phyloP scores from a whole-genome alignment of 257 asterid genomes.

The Nicotiana paniculata region DNA sequence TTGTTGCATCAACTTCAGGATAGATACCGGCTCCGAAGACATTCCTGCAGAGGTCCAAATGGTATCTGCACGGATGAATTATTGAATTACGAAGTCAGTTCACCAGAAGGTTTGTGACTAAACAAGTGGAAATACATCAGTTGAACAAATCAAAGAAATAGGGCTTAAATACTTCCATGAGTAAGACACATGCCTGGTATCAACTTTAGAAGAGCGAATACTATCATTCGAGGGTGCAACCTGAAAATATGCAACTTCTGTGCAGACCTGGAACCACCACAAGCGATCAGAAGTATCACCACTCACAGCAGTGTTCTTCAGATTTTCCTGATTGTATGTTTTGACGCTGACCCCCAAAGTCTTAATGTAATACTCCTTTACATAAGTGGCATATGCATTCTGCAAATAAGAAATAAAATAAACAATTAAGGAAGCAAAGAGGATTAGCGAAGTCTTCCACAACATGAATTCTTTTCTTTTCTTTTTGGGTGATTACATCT shows the following conservation, averaged over 20 bases:
- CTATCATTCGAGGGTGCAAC: slow-evolving; percentile 92
- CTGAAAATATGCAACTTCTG: slow-evolving; percentile 98
- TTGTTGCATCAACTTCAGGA: slow-evolving; percentile 83
- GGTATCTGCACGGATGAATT: slow-evolving; percentile 57
- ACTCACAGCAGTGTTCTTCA: slow-evolving; percentile 45
- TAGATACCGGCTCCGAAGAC: slow-evolving; percentile 63
- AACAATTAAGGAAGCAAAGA: neutral
- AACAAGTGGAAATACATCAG: neutral
- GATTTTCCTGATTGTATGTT: slow-evolving; percentile 62
- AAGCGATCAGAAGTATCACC: slow-evolving; percentile 53
- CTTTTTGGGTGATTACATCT: neutral
- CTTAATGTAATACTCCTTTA: slow-evolving; percentile 50
- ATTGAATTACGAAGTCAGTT: slow-evolving; percentile 1
- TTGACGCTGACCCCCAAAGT: slow-evolving; percentile 46
- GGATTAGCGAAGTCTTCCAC: neutral
- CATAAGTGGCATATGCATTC: slow-evolving; percentile 85
- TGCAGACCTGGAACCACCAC: slow-evolving; percentile 99
- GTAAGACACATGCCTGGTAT: slow-evolving; percentile 48
- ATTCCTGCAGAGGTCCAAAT: slow-evolving; percentile 89
- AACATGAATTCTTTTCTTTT: neutral
- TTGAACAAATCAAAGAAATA: neutral
- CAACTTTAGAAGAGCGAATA: slow-evolving; percentile 74
- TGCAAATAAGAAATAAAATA: slow-evolving; percentile 26
- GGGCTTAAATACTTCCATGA: neutral
- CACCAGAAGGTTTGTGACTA: neutral